Evolutionary conservation across 306 rosid species (phyloP), one percentile per base, ranked within the genome.

Genomic region (Corylus heterophylla): DNA sequence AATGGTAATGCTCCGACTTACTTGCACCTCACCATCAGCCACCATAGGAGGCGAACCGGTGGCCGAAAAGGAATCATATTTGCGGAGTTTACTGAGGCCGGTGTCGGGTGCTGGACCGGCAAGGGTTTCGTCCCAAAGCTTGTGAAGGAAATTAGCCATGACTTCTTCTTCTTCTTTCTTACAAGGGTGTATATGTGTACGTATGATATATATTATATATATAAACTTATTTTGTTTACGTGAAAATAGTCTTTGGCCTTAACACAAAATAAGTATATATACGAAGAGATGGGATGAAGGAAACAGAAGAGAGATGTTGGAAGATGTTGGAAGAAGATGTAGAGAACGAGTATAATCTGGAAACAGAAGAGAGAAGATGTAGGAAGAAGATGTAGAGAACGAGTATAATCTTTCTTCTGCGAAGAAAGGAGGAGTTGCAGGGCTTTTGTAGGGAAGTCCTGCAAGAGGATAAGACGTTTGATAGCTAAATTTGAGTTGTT

Each of bases 51-150:
- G 73, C 10, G 92, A 71, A 4, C 81, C 71, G 10, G 39, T 0
- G 51, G 71, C 79, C 18, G 88, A 71, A 76, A 90, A 69, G 12
- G 98, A 88, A 61, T 91, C 79, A 52, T 73, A 89, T 76, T 92
- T 92, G 13, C 98, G 97, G 80, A 92, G 97, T 77, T 89, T 91
- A 22, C 95, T 88, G 66, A 94, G 91, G 71, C 97, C 98, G 50
- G 91, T 69, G n/a, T 95, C 98, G 2, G 98, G 98, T 25, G 92
- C 20, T 14, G 98, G 98, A 12, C 98, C 98, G 66, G 98, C 98
- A 47, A 95, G 80, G 54, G 97, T 92, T 84, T 95, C 98, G 91
- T 95, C 98, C 98, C 98, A 95, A 12, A 95, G 88, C 84, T 91
- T 95, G 67, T 91, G 86, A 71, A 95, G 93, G 78, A 95, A 89